Conservation (phyloP, 345 rosid species). For the Punica granatum region DNA sequence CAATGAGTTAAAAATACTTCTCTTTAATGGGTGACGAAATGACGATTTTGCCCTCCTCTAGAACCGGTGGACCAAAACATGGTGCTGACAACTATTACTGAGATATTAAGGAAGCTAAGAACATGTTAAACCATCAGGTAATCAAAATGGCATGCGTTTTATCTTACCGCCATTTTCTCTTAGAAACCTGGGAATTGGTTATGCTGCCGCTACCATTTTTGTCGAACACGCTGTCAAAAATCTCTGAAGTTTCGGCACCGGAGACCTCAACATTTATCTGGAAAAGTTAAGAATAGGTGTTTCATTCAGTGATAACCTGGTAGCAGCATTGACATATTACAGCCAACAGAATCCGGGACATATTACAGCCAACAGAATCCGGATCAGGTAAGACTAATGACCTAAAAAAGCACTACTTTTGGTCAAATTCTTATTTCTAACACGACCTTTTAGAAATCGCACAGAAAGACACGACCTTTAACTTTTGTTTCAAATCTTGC, state of each 20-base stretch:
- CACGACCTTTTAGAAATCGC: too few species aligned
- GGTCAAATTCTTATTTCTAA: too few species aligned
- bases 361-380: background rate
- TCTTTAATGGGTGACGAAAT: too few species aligned
- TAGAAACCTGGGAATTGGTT: conserved; percentile 94
- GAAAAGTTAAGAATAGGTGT: background rate
- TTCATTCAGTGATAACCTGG: background rate
- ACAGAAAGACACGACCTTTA: too few species aligned
- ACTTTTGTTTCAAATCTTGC: too few species aligned
- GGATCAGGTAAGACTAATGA: background rate
- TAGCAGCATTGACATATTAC: conserved; percentile 1
- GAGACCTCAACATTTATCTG: conserved; percentile 62
- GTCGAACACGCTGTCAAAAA: conserved; percentile 58
- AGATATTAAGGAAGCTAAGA: background rate
- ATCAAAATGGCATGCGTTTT: background rate
- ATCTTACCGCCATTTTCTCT: conserved; percentile 83
- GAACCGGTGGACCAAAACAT: too few species aligned
- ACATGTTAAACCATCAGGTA: background rate
- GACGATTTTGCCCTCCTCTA: too few species aligned
- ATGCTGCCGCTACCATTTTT: conserved; percentile 91
- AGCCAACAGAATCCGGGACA: too few species aligned
- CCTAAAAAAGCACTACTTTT: too few species aligned
- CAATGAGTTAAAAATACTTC: too few species aligned
- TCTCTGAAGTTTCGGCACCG: conserved; percentile 56
- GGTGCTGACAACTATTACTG: too few species aligned